These are phyloP conservation scores for Cnidoscolus chayamansa DNA, from an alignment of 441 rosid genomes.

Conservation along the genomic window DNA sequence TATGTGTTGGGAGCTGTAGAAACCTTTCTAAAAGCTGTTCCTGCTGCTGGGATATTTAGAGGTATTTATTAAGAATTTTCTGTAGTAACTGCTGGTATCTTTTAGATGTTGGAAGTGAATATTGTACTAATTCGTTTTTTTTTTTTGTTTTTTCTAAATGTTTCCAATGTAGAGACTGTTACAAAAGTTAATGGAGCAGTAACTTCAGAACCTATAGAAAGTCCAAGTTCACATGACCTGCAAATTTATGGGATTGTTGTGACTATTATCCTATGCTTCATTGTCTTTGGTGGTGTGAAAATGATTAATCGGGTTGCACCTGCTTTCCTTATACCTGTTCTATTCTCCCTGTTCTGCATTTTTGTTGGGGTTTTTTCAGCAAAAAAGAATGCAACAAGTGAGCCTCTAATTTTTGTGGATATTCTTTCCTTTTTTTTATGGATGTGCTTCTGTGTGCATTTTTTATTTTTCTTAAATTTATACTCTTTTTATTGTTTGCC, in stretches of 20 bases:
- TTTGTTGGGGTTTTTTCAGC: constrained; percentile 74
- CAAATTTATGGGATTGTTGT: constrained; percentile 94
- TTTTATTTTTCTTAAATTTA: not conserved
- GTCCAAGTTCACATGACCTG: constrained; percentile 88
- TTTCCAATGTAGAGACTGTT: constrained; percentile 61
- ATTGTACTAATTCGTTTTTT: constrained; percentile 20
- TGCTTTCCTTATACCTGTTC: constrained; percentile 90
- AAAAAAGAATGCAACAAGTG: constrained; percentile 65
- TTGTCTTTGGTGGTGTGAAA: constrained; percentile 99
- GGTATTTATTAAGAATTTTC: constrained; percentile 43
- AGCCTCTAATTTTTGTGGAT: constrained; percentile 30
- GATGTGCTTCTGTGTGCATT: too few species aligned
- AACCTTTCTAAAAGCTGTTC: constrained; percentile 93
- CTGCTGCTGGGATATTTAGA: constrained; percentile 90
- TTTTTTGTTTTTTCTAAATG: constrained; percentile 4
- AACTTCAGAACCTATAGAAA: constrained; percentile 51
- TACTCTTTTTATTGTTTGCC: constrained; percentile 1
- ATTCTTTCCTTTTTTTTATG: not conserved
- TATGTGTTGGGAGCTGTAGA: constrained; percentile 99
- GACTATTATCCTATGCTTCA: constrained; percentile 83
- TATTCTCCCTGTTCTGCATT: constrained; percentile 86
- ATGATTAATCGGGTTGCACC: constrained; percentile 99
- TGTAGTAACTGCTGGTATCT: constrained; percentile 11
- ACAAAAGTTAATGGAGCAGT: constrained; percentile 64
- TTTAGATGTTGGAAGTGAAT: constrained; percentile 17